Evolutionary conservation across 352 stramenopile genomes (phyloP).

Genomic region (Globisporangium alternatum): DNA sequence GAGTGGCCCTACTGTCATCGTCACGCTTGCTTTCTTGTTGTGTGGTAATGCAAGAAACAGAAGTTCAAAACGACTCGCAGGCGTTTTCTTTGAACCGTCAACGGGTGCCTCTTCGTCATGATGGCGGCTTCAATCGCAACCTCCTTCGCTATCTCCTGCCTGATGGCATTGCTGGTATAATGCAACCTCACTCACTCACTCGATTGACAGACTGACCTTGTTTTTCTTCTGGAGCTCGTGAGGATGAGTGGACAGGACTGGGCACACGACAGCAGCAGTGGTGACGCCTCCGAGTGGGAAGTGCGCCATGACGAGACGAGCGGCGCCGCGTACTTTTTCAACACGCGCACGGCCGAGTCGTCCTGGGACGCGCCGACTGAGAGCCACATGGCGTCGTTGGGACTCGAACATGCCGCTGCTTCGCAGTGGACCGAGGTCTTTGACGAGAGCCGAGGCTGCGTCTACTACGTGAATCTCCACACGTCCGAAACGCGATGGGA

Average conservation of each 20-base stretch:
- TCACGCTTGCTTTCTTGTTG: too few species aligned
- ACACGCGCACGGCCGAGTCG: constrained; percentile 46
- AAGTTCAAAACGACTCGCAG: not conserved
- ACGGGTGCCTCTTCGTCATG: not conserved
- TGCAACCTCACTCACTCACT: not conserved
- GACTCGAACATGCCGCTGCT: not conserved
- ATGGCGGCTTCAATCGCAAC: not conserved
- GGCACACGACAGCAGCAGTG: not conserved
- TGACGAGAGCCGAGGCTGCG: constrained; percentile 31
- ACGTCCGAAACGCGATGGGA: constrained; percentile 60
- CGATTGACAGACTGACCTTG: not conserved
- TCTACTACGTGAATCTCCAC: constrained; percentile 54
- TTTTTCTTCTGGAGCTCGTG: not conserved
- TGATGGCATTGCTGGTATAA: not conserved
- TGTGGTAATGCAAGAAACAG: not conserved
- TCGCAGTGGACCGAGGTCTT: constrained; percentile 39
- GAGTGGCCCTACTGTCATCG: too few species aligned
- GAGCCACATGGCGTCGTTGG: not conserved
- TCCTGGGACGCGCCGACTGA: constrained; percentile 36
- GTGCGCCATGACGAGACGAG: constrained; percentile 40
- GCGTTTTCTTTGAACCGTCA: constrained; percentile 1
- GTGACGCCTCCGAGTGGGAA: constrained; percentile 32
- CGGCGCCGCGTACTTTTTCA: constrained; percentile 47
- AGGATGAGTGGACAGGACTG: not conserved
- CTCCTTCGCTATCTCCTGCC: not conserved